Evolutionary conservation across 139 green algal species (phyloP), one percentile per base, ranked within the genome.

Genomic region (Eudorina sp.): DNA sequence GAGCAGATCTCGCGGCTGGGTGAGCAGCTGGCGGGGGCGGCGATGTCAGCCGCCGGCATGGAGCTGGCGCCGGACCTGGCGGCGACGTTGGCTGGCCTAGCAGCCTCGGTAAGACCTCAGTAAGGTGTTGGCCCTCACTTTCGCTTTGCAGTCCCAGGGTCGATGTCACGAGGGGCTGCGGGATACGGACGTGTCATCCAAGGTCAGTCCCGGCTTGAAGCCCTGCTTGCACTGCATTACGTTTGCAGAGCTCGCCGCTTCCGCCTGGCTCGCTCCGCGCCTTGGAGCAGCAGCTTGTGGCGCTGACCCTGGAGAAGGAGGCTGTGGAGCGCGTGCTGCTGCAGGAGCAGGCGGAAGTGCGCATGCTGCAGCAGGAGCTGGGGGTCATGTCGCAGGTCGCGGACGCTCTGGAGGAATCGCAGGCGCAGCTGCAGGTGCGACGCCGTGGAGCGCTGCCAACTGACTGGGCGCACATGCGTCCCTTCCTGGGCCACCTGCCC

Each of bases 351-450:
- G 81, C 62, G 1, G 81, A 87, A 46, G 85, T 83, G 4, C 74
- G 74, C 31, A 51, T 86, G 76, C 76, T 90, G 60, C 86, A 84
- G 62, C 62, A 73, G 51, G 86, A 90, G 86, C 77, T 90, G 77
- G 76, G 74, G 34, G 23, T 82, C 7, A 76, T 79, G 53, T 53
- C 70, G 29, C 75, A 80, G 23, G 86, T 79, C 29, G 77, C 78
- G 48, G 78, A 83, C 51, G 64, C 78, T 34, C 77, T 90, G 77
- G 51, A 88, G 48, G 34, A 72, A 36, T 46, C 68, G 36, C 86
- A 90, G 51, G 68, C 51, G 29, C 36, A 86, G 68, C 77, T 87
- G 66, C 64, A 53, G 78, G 86, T 87, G 38, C 1, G 70, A n/a
- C n/a, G n/a, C n/a, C n/a, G n/a, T n/a, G n/a, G n/a, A n/a, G n/a